Percentiles rank a stretch among this genome's conserved stretches.
These are phyloP conservation scores for Plasmodium malariae DNA, from an alignment of 169 alveolate species.

Conservation along the genomic window DNA sequence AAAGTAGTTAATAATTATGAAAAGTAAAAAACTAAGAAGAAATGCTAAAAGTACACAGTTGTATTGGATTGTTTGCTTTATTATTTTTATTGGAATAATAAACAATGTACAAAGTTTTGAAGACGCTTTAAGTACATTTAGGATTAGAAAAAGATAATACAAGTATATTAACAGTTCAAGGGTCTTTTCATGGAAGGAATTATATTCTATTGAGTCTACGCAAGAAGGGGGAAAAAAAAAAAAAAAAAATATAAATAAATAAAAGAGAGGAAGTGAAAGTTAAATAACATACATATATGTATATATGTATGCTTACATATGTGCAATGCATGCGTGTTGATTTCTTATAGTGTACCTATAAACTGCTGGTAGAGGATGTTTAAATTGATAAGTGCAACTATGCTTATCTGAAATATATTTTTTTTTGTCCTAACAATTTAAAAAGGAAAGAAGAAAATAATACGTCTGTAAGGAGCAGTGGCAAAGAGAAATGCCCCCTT, in stretches of 20 bases:
- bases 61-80: constrained; percentile 9
- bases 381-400: constrained; percentile 7
- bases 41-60: constrained; percentile 12
- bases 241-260: neutral
- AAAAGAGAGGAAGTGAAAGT: neutral
- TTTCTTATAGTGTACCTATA: constrained; percentile 10
- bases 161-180: constrained; percentile 15
- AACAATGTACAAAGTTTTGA: constrained; percentile 22
- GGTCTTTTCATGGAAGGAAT: constrained; percentile 11
- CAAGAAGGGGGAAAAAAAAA: neutral
- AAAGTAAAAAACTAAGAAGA: constrained; percentile 18
- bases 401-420: constrained; percentile 6
- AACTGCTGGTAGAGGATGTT: constrained; percentile 49
- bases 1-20: constrained; percentile 31
- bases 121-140: neutral
- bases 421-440: constrained; percentile 7
- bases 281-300: neutral
- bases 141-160: constrained; percentile 25
- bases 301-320: neutral
- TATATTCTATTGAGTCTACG: constrained; percentile 22
- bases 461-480: neutral
- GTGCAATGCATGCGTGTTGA: neutral
- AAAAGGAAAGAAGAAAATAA: constrained; percentile 3
- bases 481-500: neutral
- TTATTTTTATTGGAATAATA: constrained; percentile 31